Evolutionary conservation across 345 rosid genomes (phyloP), one percentile per base, ranked within the genome.

Genomic region (Camelina laxa): DNA sequence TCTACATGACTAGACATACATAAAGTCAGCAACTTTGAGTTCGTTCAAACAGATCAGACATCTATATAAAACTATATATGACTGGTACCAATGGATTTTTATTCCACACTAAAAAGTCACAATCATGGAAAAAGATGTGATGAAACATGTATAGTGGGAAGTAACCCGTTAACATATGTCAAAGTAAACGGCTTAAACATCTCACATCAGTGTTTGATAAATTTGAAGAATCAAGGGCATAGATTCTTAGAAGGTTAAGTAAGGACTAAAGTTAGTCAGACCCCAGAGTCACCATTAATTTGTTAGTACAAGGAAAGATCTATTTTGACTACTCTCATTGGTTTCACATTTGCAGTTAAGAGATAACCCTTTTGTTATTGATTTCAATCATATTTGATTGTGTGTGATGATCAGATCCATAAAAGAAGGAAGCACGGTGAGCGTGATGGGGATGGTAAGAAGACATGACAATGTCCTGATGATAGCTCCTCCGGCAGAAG

Each of bases 371-470:
- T 11, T 11, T 42, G 47, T 45, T 58, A 15, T 47, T 67, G 48
- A 45, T 4, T 68, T 41, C 4, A 9, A n/a, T 13, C 8, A 31
- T 27, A 39, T 36, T 9, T 73, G 71, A 41, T 62, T 53, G 4
- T 35, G 27, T 74, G 38, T 36, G n/a, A 70, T 62, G 61, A 36
- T 64, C 92, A 93, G 98, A 79, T 89, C 83, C 67, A 88, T 93
- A 69, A 88, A 89, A 80, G 98, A 93, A 89, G 98, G 98, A 62
- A 91, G 94, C 89, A 93, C 98, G 0, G 93, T 93, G 54, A 93
- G 97, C 76, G 97, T 93, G 70, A 88, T 93, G 96, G 98, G 98
- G 27, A 88, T 93, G 31, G 94, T 93, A 36, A 91, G 89, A 60
- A 87, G 93, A 48, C 98, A 91, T 24, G 96, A 89, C 64, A 91